phyloP scores from a whole-genome alignment of 345 rosid genomes.

The Jatropha curcas region DNA sequence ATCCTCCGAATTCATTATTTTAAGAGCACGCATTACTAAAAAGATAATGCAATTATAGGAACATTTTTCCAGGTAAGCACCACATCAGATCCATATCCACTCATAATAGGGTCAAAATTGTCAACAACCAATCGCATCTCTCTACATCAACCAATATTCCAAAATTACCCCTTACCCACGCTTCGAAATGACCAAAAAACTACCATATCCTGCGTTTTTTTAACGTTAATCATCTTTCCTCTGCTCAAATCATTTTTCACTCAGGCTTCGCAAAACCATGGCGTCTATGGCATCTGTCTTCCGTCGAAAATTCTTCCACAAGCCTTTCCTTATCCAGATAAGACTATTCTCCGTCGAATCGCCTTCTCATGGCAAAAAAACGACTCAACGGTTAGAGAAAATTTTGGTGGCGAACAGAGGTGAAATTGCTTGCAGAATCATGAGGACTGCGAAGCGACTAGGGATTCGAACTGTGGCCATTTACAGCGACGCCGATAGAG shows the following conservation, averaged over 20 bases:
- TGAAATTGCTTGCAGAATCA: constrained; percentile 81
- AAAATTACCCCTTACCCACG: background rate
- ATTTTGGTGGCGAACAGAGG: constrained; percentile 82
- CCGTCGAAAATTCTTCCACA: constrained; percentile 46
- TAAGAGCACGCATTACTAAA: too few species aligned
- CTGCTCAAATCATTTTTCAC: background rate
- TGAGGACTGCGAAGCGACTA: constrained; percentile 73
- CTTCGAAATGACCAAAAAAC: constrained; percentile 5
- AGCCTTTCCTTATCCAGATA: constrained; percentile 28
- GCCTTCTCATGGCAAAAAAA: constrained; percentile 7
- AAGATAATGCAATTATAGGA: background rate
- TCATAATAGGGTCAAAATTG: background rate
- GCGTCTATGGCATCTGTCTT: constrained; percentile 50
- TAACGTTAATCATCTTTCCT: background rate
- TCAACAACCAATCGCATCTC: background rate
- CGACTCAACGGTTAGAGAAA: constrained; percentile 58
- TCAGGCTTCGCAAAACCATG: constrained; percentile 26
- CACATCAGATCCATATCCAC: constrained; percentile 16
- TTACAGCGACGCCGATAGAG: constrained; percentile 82
- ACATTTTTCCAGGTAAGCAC: constrained; percentile 2
- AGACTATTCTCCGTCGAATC: constrained; percentile 36
- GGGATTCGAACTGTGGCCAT: constrained; percentile 85
- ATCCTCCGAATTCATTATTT: background rate
- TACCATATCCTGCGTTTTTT: background rate
- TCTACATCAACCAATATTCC: constrained; percentile 1